phyloP scores from a whole-genome alignment of 148 eudicot species.

The Rhododendron mucronatum region DNA sequence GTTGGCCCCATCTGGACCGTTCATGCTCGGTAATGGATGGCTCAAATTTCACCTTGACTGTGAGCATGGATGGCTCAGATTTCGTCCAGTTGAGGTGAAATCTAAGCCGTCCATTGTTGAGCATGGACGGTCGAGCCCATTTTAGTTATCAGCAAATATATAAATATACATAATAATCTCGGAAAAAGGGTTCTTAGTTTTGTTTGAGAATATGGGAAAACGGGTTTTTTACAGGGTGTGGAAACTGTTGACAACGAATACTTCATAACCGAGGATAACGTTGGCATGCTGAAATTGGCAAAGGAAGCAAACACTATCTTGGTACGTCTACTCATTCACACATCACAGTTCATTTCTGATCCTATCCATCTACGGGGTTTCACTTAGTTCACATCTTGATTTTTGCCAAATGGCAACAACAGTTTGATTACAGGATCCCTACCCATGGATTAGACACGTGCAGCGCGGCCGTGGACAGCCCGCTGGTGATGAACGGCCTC shows the following conservation, averaged over 20 bases:
- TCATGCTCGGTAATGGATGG: too few species aligned
- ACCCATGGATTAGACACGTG: constrained; percentile 35
- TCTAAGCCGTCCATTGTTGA: too few species aligned
- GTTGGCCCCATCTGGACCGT: too few species aligned
- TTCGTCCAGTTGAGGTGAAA: too few species aligned
- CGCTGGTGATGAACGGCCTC: constrained; percentile 66
- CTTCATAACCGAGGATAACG: constrained; percentile 70
- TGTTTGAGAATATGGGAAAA: background rate
- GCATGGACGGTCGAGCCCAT: too few species aligned
- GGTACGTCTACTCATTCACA: constrained; percentile 25
- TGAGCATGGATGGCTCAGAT: too few species aligned
- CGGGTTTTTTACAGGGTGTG: constrained; percentile 40
- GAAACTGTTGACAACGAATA: constrained; percentile 62
- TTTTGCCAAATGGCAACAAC: constrained; percentile 17
- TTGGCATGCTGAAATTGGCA: constrained; percentile 67
- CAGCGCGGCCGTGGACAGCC: constrained; percentile 38
- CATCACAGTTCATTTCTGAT: background rate
- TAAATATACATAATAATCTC: background rate
- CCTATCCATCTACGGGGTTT: background rate
- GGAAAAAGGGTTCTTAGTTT: background rate
- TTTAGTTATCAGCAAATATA: background rate
- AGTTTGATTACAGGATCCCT: constrained; percentile 85
- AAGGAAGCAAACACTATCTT: constrained; percentile 76
- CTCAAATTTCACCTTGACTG: too few species aligned
- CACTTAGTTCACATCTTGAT: background rate